A percentile compares a stretch with the other conserved stretches of the same genome.
These are phyloP conservation scores for Linum usitatissimum DNA, from an alignment of 345 rosid genomes.

Conservation along the genomic window DNA sequence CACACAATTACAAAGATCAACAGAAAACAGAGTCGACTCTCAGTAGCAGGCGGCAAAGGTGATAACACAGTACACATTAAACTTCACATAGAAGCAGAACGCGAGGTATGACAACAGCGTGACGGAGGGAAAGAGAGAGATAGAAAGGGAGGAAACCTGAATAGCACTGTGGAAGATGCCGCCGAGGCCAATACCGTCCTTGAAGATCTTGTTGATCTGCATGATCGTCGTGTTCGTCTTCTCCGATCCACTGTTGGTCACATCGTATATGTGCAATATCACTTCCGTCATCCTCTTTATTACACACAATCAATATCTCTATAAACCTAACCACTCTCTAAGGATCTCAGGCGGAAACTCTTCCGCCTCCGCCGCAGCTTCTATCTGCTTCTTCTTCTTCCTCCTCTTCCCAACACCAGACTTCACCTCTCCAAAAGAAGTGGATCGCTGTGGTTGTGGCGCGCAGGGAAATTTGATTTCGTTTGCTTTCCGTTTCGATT, in stretches of 20 bases:
- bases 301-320: conserved; percentile 7
- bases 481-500: no score
- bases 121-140: not conserved
- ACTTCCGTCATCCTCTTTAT: conserved; percentile 57
- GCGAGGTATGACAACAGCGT: not conserved
- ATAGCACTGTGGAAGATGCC: conserved; percentile 98
- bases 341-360: no score
- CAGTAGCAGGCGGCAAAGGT: not conserved
- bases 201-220: conserved; percentile 91
- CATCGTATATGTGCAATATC: conserved; percentile 73
- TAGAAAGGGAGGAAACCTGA: conserved; percentile 42
- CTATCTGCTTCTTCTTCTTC: no score
- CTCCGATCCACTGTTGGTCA: conserved; percentile 93
- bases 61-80: not conserved
- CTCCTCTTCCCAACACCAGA: no score
- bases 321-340: conserved; percentile 8
- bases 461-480: no score
- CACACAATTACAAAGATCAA: not conserved
- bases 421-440: no score
- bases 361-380: no score
- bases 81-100: not conserved
- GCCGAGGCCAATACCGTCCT: conserved; percentile 89
- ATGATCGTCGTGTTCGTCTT: conserved; percentile 82
- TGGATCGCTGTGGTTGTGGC: no score
- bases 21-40: not conserved